phyloP scores from a whole-genome alignment of 2,329 filamentous ascomycete species.

The Penicillium psychrosexuale region DNA sequence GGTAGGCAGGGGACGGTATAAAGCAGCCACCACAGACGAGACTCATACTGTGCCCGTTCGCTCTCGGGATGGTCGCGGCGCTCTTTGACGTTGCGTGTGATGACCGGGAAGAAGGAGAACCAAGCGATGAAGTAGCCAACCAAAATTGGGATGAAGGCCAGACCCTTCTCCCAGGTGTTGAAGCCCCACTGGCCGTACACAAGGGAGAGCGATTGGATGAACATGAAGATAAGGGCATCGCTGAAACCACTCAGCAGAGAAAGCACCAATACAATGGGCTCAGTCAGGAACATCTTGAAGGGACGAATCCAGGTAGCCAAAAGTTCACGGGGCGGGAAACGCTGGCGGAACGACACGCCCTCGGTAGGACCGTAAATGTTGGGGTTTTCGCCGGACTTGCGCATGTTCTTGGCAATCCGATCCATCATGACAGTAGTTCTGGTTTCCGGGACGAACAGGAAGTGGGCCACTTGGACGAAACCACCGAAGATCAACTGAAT shows the following conservation, averaged over 20 bases:
- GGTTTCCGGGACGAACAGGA: constrained; percentile 72
- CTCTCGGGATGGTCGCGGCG: constrained; percentile 47
- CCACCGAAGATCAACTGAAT: constrained; percentile 77
- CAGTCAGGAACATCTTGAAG: constrained; percentile 62
- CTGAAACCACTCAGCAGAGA: constrained; percentile 63
- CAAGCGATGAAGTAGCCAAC: constrained; percentile 61
- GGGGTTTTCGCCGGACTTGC: constrained; percentile 56
- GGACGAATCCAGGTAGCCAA: constrained; percentile 58
- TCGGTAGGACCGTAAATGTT: constrained; percentile 72
- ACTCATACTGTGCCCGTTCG: constrained; percentile 62
- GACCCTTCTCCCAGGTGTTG: constrained; percentile 46
- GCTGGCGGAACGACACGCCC: constrained; percentile 57
- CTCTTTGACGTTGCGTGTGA: constrained; percentile 49
- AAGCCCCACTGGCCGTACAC: constrained; percentile 62
- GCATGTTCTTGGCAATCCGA: constrained; percentile 69
- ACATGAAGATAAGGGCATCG: constrained; percentile 65
- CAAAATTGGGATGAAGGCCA: constrained; percentile 56
- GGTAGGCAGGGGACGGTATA: constrained; percentile 59
- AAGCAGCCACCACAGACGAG: constrained; percentile 59
- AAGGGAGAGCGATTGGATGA: constrained; percentile 59
- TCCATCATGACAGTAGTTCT: constrained; percentile 75
- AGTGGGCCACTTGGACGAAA: constrained; percentile 64
- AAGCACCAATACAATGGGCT: constrained; percentile 62
- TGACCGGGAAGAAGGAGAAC: constrained; percentile 55
- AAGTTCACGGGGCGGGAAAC: constrained; percentile 59